These are phyloP conservation scores for Metahyphopichia silvanorum DNA, from an alignment of 805 yeast genomes.

Conservation along the genomic window DNA sequence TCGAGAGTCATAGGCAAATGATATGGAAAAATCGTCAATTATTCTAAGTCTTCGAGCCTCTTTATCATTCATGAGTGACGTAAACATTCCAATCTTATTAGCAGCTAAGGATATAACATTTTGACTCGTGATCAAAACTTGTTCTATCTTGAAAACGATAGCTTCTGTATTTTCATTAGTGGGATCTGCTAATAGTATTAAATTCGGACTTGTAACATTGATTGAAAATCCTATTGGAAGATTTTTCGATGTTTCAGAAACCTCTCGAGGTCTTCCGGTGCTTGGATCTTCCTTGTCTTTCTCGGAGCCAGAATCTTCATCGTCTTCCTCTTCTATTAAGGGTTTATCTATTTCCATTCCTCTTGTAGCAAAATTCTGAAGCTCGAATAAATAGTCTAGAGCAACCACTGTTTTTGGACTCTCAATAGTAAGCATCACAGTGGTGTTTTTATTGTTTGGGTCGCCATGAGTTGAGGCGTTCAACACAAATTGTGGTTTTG, in stretches of 20 bases:
- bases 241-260: too few relatives aligned
- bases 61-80: conserved; percentile 68
- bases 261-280: conserved; percentile 2
- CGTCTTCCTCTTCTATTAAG: conserved; percentile 11
- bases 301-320: conserved; percentile 4
- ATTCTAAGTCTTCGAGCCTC: conserved; percentile 66
- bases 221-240: conserved; percentile 49
- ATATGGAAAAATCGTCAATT: conserved; percentile 84
- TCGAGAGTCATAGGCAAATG: conserved; percentile 68
- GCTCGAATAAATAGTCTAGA: conserved; percentile 76
- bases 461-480: conserved; percentile 43
- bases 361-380: conserved; percentile 60
- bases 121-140: conserved; percentile 66
- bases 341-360: conserved; percentile 33
- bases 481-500: conserved; percentile 69
- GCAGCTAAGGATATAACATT: conserved; percentile 64
- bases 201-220: conserved; percentile 72
- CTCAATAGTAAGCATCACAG: conserved; percentile 61
- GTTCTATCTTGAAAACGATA: conserved; percentile 83
- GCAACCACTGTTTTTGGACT: conserved; percentile 82
- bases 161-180: conserved; percentile 72
- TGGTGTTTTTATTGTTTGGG: conserved; percentile 37
- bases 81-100: conserved; percentile 80
- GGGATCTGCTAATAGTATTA: conserved; percentile 80
- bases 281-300: conserved; percentile 7